Base-by-base conservation (phyloP, 2,329 filamentous ascomycete genomes). In the Periconia digitata region DNA sequence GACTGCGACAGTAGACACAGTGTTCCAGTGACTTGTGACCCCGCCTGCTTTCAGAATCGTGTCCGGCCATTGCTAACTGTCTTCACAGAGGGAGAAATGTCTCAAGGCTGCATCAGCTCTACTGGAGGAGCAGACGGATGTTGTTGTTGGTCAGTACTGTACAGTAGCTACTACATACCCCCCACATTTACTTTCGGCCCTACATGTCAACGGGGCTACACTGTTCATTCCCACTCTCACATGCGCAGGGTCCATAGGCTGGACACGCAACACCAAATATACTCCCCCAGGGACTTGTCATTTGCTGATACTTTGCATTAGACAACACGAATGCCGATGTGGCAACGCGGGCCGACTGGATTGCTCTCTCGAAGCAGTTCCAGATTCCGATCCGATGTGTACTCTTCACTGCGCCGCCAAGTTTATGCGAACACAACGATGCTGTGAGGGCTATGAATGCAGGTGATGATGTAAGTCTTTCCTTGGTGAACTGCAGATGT, bases 241-340 rank as follows among this genome's bases (percentile, higher is more conserved):
- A 17, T 18, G n/a, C 10, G 3, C 35, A 17, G 16, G 16, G 18
- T 37, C n/a, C 40, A 55, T 49, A 46, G 47, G 43, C 44, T 32
- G 16, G 57, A 51, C 34, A 37, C 45, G 40, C 46, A 49, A 22
- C n/a, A n/a, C 8, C 22, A 24, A 22, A 16, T 12, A 22, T 21
- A 27, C 24, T 27, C 13, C 34, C 22, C 15, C 38, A n/a, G 15
- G 27, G 10, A 32, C 10, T 10, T 32, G 27, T 10, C 12, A 42
- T 13, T n/a, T 36, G 29, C 55, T 67, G 57, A 56, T 40, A 32
- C 43, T 24, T 39, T 34, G 29, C 34, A 37, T 42, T 47, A 94
- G 94, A 99, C 72, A 97, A 96, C 70, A 97, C 94, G n/a, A 99
- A 99, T 67, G 84, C 92, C 23, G 88, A 95, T 72, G 69, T 78